These are phyloP conservation scores for Circinella minor DNA, from an alignment of 371 early-diverging fungal species.

Conservation along the genomic window DNA sequence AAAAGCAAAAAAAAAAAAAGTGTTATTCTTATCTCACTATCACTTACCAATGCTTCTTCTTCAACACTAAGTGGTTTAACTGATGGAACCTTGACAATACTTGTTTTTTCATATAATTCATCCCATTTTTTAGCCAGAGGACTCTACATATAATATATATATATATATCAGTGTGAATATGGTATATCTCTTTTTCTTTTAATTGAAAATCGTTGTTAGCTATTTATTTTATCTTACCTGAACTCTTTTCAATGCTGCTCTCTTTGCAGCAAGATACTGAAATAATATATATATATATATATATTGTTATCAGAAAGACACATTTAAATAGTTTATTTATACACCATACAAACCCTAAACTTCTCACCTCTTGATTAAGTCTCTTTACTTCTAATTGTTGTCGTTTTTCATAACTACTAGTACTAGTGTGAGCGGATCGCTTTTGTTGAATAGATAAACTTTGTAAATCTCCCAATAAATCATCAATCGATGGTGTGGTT, in stretches of 20 bases:
- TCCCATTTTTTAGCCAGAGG: conserved; percentile 2
- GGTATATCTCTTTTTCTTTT: no score
- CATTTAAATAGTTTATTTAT: no score
- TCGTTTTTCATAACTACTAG: not conserved
- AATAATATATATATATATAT: not conserved
- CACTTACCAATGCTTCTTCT: not conserved
- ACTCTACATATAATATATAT: not conserved
- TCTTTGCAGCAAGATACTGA: not conserved
- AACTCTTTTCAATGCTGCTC: not conserved
- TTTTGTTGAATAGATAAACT: not conserved
- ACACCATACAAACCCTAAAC: no score
- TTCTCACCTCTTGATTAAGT: no score
- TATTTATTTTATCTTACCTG: not conserved
- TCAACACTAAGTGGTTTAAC: not conserved
- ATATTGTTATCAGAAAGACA: not conserved
- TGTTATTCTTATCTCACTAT: not conserved
- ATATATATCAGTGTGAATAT: no score
- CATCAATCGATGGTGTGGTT: not conserved
- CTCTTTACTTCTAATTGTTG: no score
- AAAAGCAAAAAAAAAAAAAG: no score
- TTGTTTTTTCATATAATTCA: not conserved
- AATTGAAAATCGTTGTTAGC: no score
- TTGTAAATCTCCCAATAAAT: conserved; percentile 5
- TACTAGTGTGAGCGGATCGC: no score
- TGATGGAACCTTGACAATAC: not conserved